Evolutionary conservation across 352 stramenopile species (phyloP), one percentile per base, ranked within the genome.

Genomic region (Phytophthora macrochlamydospora): DNA sequence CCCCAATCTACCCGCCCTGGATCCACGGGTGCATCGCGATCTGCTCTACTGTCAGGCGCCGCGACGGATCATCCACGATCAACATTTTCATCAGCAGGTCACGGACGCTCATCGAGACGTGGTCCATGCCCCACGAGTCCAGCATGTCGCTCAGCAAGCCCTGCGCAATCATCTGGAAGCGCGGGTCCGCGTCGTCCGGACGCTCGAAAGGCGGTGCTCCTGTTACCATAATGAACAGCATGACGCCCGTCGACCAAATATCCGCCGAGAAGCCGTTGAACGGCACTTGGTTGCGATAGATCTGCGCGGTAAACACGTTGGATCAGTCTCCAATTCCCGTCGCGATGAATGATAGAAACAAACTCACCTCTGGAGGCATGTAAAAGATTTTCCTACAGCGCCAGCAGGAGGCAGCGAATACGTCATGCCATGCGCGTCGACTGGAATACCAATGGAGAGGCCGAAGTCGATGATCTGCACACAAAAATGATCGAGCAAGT

Each of bases 161-260:
- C 30, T 82, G 74, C 24, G 87, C 81, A 56, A 95, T 92, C 87
- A 95, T 95, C 64, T 94, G 82, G 71, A 93, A 93, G 28, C 84
- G 85, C 56, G 87, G 79, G 48, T 95, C 87, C 2, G 81, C 85
- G 52, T 94, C 82, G 53, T 94, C 83, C 13, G 87, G 85, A 3
- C 87, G 84, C 58, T 97, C 89, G 52, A 98, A 98, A 31, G 94
- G 94, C 42, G 94, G 94, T 28, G 93, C 91, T 14, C 92, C 93
- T 1, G 93, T 97, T 40, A 98, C 75, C 87, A 98, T 97, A 74
- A 98, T 98, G 79, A 98, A 98, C 33, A 98, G 70, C 76, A 98
- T 97, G 51, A 98, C 90, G 51, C 94, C 94, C 1, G 91, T 94
- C 18, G 91, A 98, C 94, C 94, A 98, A 65, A 98, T 91, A 79